Conservation (phyloP, 129 eudicot genomes). For the Flaveria linearis region DNA sequence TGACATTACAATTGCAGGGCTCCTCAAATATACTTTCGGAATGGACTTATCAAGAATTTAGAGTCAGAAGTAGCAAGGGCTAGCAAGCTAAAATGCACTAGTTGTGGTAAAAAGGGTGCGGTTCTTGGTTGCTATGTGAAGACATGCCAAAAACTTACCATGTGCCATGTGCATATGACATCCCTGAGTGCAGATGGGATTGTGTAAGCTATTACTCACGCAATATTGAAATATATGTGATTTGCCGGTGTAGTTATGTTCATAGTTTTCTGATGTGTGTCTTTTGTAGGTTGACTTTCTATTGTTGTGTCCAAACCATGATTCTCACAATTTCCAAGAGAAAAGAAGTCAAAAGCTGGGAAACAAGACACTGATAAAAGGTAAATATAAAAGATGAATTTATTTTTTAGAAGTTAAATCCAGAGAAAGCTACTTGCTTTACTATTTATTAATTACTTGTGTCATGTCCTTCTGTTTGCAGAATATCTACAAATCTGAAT, state of each 20-base stretch:
- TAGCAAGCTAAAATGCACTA: slow-evolving; percentile 71
- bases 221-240: neutral
- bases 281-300: slow-evolving; percentile 50
- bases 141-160: slow-evolving; percentile 68
- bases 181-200: slow-evolving; percentile 83
- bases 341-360: slow-evolving; percentile 40
- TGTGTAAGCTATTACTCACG: slow-evolving; percentile 46
- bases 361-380: slow-evolving; percentile 36
- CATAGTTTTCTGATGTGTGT: neutral
- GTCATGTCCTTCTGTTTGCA: slow-evolving; percentile 28
- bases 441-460: neutral
- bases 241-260: slow-evolving; percentile 1
- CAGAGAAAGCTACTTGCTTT: neutral
- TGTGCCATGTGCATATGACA: slow-evolving; percentile 74
- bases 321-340: slow-evolving; percentile 63
- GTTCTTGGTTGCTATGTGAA: slow-evolving; percentile 79
- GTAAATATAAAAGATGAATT: neutral
- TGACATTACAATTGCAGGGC: slow-evolving; percentile 51
- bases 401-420: neutral
- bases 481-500: slow-evolving; percentile 33
- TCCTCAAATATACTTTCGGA: slow-evolving; percentile 63
- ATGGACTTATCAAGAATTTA: slow-evolving; percentile 58
- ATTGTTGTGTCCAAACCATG: slow-evolving; percentile 74
- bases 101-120: slow-evolving; percentile 84
- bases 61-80: slow-evolving; percentile 79